Evolutionary conservation across 2,329 filamentous ascomycete species (phyloP), one percentile per base, ranked within the genome.

Genomic region (Clarireedia homoeocarpa): DNA sequence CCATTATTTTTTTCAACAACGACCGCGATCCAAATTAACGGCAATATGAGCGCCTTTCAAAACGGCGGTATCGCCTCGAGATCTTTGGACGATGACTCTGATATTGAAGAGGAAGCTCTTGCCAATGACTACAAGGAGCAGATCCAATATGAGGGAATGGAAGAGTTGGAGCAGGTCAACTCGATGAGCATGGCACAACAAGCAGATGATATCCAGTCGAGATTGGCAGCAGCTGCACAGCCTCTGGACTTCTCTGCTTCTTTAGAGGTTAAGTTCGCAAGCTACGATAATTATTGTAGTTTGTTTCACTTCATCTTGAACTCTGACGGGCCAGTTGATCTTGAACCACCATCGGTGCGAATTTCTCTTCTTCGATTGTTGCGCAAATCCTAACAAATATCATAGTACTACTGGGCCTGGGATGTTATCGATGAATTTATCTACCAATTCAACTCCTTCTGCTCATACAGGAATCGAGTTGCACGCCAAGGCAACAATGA

Each of bases 351-450:
- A 66, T 96, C 91, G 72, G 92, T 96, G 80, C 77, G 89, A 81
- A 59, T 45, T 54, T 40, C 51, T 51, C 36, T 58, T 17, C 40
- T 42, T 51, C 17, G 4, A 23, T 44, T 24, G 24, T 12, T 39
- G 14, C 39, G 26, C 20, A 20, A 38, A 53, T 65, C 44, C 69
- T 67, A 54, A 63, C 45, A 55, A 34, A 36, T 50, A 42, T 54
- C 48, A 46, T 72, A 97, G 90, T 95, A 96, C 77, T 96, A 92
- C 79, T 99, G 94, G 94, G 94, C 94, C 44, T 99, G 94, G 94
- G 94, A 99, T 73, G 92, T 97, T 65, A 96, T 99, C 75, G 94
- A 99, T 74, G 94, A 99, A 75, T 99, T 99, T 79, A 97, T 99
- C 77, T 99, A 99, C 80, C 94, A 99, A 74, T 99, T 99, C 81